These are phyloP conservation scores for Irpex sp. DNA, from an alignment of 1,284 basidiomycete genomes.

Conservation along the genomic window DNA sequence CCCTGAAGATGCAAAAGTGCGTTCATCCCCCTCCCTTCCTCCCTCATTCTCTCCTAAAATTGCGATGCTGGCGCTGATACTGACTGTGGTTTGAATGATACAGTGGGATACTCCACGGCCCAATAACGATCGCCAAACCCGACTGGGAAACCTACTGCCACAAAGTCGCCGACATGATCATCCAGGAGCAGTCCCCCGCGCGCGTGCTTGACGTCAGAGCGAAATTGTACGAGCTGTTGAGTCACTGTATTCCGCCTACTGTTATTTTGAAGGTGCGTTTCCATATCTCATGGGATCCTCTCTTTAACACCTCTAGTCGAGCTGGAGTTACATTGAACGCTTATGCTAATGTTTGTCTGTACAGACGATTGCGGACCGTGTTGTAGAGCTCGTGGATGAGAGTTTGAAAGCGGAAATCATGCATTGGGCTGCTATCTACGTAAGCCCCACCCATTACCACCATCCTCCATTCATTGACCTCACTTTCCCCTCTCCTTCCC, in stretches of 20 bases:
- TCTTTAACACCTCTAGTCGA: no score
- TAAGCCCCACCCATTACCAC: slow-evolving; percentile 46
- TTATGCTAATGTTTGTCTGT: not conserved
- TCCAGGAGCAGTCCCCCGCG: slow-evolving; percentile 91
- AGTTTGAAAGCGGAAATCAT: slow-evolving; percentile 86
- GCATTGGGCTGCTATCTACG: slow-evolving; percentile 97
- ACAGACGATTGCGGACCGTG: slow-evolving; percentile 83
- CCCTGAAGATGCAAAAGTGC: slow-evolving; percentile 92
- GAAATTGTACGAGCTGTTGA: slow-evolving; percentile 94
- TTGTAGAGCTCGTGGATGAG: slow-evolving; percentile 88
- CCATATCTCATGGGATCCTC: no score
- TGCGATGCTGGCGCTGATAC: no score
- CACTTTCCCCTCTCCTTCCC: no score
- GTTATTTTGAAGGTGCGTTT: slow-evolving; percentile 78
- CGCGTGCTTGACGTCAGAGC: slow-evolving; percentile 88
- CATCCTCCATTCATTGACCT: no score
- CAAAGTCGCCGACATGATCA: slow-evolving; percentile 90
- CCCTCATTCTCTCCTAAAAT: no score
- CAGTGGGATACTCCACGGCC: slow-evolving; percentile 68
- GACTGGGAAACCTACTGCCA: slow-evolving; percentile 99
- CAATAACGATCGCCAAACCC: slow-evolving; percentile 85
- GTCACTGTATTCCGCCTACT: slow-evolving; percentile 97
- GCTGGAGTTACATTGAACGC: no score
- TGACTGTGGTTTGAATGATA: no score
- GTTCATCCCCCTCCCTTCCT: slow-evolving; percentile 20